Evolutionary conservation across 768 basidiomycete species (phyloP).

Genomic region (Psilocybe azurescens): DNA sequence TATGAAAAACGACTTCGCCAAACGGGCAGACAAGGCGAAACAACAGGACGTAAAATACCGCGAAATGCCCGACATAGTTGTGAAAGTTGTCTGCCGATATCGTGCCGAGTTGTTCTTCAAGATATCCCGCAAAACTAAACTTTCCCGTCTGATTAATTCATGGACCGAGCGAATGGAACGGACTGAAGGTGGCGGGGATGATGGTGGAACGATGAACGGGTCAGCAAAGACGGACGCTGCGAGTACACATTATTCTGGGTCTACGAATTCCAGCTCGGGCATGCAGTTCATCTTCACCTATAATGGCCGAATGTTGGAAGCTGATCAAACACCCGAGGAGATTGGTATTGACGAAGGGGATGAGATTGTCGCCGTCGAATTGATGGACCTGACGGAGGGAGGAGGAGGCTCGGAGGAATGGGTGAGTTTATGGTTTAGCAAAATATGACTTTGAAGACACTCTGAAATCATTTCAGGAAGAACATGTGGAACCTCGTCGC

Average conservation of each 20-base stretch:
- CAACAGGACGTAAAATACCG: conserved; percentile 81
- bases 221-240: conserved; percentile 56
- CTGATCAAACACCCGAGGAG: conserved; percentile 86
- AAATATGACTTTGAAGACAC: not conserved
- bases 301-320: conserved; percentile 78
- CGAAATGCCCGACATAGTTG: conserved; percentile 88
- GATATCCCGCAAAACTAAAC: conserved; percentile 88
- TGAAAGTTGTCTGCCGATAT: conserved; percentile 88
- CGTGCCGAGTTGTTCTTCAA: conserved; percentile 93
- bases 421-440: conserved; percentile 44
- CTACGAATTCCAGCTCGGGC: conserved; percentile 41
- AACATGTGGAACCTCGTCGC: conserved; percentile 64
- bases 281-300: conserved; percentile 90
- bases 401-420: conserved; percentile 62
- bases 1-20: conserved; percentile 84
- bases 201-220: conserved; percentile 47
- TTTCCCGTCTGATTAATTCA: conserved; percentile 81
- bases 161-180: conserved; percentile 91
- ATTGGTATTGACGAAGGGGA: conserved; percentile 88
- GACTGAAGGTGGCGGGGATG: conserved; percentile 50
- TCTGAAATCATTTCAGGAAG: conserved; percentile 50
- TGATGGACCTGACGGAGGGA: conserved; percentile 87
- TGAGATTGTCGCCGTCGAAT: conserved; percentile 86
- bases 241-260: conserved; percentile 46
- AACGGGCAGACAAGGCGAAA: conserved; percentile 79